Conservation (phyloP, 2,329 filamentous ascomycete genomes). For the Hymenoscyphus albidus region DNA sequence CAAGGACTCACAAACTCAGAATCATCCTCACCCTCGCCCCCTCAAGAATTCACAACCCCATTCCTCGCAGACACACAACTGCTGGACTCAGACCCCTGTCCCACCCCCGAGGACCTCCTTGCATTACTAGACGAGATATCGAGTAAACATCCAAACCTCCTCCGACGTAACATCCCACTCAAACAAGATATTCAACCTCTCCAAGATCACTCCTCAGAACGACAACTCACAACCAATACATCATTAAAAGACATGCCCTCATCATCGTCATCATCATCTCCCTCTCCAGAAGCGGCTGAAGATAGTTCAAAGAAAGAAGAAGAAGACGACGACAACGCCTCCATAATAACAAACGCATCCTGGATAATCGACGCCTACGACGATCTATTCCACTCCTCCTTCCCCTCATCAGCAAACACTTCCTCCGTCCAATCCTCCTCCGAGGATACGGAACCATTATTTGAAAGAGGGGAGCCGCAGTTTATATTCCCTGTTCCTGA, state of each 20-base stretch:
- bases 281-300: no score
- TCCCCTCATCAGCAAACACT: background rate
- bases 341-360: background rate
- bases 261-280: no score
- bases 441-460: background rate
- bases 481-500: background rate
- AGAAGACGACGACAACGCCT: background rate
- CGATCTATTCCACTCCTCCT: no score
- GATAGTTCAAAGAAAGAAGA: background rate
- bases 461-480: background rate
- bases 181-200: no score
- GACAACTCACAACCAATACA: background rate
- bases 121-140: background rate
- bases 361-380: background rate
- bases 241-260: no score
- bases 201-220: background rate
- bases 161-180: background rate
- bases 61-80: background rate
- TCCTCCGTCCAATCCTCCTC: no score
- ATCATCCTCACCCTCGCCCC: no score
- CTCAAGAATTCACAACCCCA: no score
- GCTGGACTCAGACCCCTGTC: background rate
- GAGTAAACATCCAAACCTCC: background rate
- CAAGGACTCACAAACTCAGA: no score
- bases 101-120: background rate